Evolutionary conservation across 169 alveolate species (phyloP).

Genomic region (Cryptosporidium tyzzeri): DNA sequence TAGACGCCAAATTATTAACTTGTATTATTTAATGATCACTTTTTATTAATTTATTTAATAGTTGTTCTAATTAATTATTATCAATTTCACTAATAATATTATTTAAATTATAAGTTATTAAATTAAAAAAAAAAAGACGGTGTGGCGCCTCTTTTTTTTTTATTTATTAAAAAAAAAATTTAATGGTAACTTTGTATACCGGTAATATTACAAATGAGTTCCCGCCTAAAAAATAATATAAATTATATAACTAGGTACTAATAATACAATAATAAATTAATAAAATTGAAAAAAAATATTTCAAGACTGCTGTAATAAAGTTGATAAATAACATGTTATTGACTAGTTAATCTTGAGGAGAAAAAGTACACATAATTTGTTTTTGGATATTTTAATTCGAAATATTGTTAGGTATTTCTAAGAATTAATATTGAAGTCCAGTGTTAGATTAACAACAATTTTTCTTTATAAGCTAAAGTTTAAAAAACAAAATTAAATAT

Average conservation of each 20-base stretch:
- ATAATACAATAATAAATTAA: neutral
- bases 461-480: neutral
- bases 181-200: neutral
- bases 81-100: neutral
- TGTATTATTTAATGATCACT: constrained; percentile 13
- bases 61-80: neutral
- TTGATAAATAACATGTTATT: constrained; percentile 1
- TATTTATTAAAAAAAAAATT: neutral
- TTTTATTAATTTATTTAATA: neutral
- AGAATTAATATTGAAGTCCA: neutral
- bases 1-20: constrained; percentile 19
- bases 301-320: neutral
- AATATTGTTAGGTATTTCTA: neutral
- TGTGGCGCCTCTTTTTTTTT: constrained; percentile 9
- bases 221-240: neutral
- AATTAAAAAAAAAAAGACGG: neutral
- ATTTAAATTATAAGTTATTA: neutral
- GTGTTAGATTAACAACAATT: no score
- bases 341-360: neutral
- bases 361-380: neutral
- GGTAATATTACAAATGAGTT: neutral
- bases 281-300: neutral
- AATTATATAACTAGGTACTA: no score
- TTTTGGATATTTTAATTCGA: neutral
- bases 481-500: neutral